These are phyloP conservation scores for Leccinum griseonigrum DNA, from an alignment of 1,284 basidiomycete genomes.

Conservation along the genomic window DNA sequence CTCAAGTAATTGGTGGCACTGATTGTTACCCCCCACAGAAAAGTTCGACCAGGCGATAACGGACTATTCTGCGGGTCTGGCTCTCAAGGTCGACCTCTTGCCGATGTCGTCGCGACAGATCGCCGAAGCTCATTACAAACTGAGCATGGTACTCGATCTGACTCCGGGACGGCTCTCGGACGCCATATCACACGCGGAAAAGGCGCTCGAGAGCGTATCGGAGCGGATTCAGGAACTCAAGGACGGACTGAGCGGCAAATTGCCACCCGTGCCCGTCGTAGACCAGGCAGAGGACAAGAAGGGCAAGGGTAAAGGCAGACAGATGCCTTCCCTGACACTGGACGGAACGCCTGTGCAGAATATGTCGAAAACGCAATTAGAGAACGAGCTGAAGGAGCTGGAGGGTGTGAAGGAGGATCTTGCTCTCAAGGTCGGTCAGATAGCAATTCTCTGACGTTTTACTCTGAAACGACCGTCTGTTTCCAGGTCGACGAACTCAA, in stretches of 20 bases:
- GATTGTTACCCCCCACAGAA: conserved; percentile 47
- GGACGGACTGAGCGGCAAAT: conserved; percentile 47
- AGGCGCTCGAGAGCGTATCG: conserved; percentile 74
- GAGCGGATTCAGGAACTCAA: conserved; percentile 64
- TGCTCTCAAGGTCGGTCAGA: conserved; percentile 63
- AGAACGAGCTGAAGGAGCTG: conserved; percentile 76
- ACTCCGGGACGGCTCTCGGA: conserved; percentile 78
- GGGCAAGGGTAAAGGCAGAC: conserved; percentile 58
- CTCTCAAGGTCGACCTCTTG: conserved; percentile 68
- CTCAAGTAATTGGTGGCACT: not conserved
- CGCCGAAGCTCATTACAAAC: conserved; percentile 87
- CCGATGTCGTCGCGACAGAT: conserved; percentile 81
- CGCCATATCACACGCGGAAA: conserved; percentile 76
- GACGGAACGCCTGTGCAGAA: conserved; percentile 54
- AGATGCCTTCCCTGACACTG: conserved; percentile 35
- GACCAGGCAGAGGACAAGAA: conserved; percentile 40
- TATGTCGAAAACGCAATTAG: conserved; percentile 66
- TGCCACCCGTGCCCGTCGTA: conserved; percentile 21
- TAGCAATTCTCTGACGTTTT: not conserved
- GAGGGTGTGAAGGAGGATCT: conserved; percentile 76
- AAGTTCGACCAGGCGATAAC: conserved; percentile 89
- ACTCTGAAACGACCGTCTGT: not conserved
- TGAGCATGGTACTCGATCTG: conserved; percentile 86
- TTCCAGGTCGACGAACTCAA: conserved; percentile 83
- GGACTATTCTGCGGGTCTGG: conserved; percentile 76